Conservation (phyloP, 2,329 filamentous ascomycete species). For the Nothophoma quercina region DNA sequence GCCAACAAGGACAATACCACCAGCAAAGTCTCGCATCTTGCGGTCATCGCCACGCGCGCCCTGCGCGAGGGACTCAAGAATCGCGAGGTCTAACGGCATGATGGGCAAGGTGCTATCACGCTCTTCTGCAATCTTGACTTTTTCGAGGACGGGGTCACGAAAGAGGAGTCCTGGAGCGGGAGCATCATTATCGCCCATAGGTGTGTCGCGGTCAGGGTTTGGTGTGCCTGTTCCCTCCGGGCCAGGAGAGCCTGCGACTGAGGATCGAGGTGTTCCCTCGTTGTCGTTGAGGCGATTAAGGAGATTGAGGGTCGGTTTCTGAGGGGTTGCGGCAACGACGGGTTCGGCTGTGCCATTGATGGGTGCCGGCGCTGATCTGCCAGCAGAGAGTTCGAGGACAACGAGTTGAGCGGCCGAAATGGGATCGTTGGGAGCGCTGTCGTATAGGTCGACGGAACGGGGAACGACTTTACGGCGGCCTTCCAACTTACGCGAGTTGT, state of each 20-base stretch:
- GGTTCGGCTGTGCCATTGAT: slow-evolving; percentile 47
- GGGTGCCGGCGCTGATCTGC: slow-evolving; percentile 39
- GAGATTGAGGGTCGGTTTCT: slow-evolving; percentile 69
- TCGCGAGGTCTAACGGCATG: slow-evolving; percentile 85
- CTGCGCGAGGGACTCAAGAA: slow-evolving; percentile 87
- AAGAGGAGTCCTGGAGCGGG: slow-evolving; percentile 43
- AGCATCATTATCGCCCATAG: slow-evolving; percentile 51
- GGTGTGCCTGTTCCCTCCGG: slow-evolving; percentile 85
- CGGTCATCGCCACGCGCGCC: slow-evolving; percentile 89
- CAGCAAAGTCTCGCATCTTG: slow-evolving; percentile 82
- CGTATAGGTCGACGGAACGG: slow-evolving; percentile 92
- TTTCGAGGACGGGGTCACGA: slow-evolving; percentile 58
- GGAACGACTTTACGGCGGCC: slow-evolving; percentile 83
- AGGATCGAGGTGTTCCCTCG: slow-evolving; percentile 82
- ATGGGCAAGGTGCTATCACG: slow-evolving; percentile 83
- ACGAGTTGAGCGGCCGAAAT: slow-evolving; percentile 82
- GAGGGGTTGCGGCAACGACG: slow-evolving; percentile 61
- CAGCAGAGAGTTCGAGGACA: slow-evolving; percentile 61
- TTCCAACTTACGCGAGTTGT: slow-evolving; percentile 79
- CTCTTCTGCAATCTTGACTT: slow-evolving; percentile 63
- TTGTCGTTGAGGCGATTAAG: slow-evolving; percentile 72
- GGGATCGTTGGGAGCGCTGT: slow-evolving; percentile 90
- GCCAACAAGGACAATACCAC: slow-evolving; percentile 51
- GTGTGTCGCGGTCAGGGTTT: slow-evolving; percentile 56
- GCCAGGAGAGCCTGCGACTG: slow-evolving; percentile 84